Percentiles rank a stretch among this genome's conserved stretches.
These are phyloP conservation scores for Xerocomus cyaneibrunnescens DNA, from an alignment of 1,284 basidiomycete species.

Conservation along the genomic window DNA sequence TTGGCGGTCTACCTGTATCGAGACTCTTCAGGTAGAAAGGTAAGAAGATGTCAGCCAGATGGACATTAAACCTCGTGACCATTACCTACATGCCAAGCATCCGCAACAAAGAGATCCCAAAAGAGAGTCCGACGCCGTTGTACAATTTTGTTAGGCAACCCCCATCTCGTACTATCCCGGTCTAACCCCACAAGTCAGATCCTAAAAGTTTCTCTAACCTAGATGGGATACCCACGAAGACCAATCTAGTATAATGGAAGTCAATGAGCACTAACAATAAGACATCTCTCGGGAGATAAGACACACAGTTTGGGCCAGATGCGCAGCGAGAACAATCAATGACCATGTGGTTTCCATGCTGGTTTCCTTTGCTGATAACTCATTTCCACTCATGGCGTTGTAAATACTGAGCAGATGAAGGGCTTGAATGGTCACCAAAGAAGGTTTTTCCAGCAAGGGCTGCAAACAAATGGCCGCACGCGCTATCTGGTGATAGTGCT, in stretches of 20 bases:
- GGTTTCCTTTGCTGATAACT: constrained; percentile 36
- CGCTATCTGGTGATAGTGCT: constrained; percentile 61
- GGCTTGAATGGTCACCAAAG: constrained; percentile 61
- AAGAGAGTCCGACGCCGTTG: constrained; percentile 54
- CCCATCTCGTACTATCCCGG: constrained; percentile 56
- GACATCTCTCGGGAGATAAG: constrained; percentile 9
- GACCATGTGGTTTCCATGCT: constrained; percentile 66
- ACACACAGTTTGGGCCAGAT: constrained; percentile 60
- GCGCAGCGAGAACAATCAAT: constrained; percentile 52
- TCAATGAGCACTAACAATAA: constrained; percentile 9
- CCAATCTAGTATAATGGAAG: constrained; percentile 46
- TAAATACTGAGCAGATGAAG: constrained; percentile 59
- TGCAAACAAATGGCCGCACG: constrained; percentile 59
- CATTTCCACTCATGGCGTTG: constrained; percentile 48
- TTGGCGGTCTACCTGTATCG: constrained; percentile 62
- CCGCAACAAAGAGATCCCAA: constrained; percentile 57
- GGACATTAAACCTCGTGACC: not conserved
- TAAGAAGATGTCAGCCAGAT: constrained; percentile 10
- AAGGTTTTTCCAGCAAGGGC: constrained; percentile 64
- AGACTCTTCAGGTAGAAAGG: constrained; percentile 42
- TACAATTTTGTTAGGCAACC: constrained; percentile 51
- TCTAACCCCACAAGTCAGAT: constrained; percentile 40
- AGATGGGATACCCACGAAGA: constrained; percentile 45
- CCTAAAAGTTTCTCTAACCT: constrained; percentile 8
- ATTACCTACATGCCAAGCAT: constrained; percentile 47